phyloP scores from a whole-genome alignment of 441 rosid genomes.

The Croton laevigatus region DNA sequence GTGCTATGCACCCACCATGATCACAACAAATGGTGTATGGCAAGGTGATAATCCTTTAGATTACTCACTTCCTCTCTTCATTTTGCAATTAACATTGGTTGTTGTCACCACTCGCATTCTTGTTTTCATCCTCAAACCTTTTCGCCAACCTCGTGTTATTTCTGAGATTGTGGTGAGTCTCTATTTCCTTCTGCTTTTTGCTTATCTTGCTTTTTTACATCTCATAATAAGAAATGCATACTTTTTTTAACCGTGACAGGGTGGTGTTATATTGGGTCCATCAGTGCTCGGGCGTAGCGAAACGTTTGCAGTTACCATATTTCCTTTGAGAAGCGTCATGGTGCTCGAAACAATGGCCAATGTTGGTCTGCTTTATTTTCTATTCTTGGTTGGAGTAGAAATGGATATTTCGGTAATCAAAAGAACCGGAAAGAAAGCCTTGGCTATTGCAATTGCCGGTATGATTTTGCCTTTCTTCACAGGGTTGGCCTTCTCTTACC shows the following conservation, averaged over 20 bases:
- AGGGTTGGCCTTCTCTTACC: constrained; percentile 55
- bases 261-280: constrained; percentile 82
- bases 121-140: constrained; percentile 69
- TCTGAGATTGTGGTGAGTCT: constrained; percentile 73
- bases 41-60: constrained; percentile 96
- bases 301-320: constrained; percentile 41
- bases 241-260: constrained; percentile 58
- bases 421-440: constrained; percentile 57
- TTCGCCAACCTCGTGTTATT: constrained; percentile 90
- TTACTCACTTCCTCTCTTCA: constrained; percentile 88
- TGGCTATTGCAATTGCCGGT: constrained; percentile 65
- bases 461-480: constrained; percentile 78
- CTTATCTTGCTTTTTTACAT: neutral
- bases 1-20: constrained; percentile 92
- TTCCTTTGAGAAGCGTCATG: constrained; percentile 90
- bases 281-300: constrained; percentile 58
- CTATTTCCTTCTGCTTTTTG: neutral
- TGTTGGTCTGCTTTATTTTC: constrained; percentile 80
- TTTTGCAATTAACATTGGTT: constrained; percentile 75
- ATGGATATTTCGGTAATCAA: constrained; percentile 79
- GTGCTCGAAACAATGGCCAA: constrained; percentile 99
- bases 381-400: constrained; percentile 91
- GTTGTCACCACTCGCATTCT: constrained; percentile 70
- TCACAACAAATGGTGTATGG: constrained; percentile 96
- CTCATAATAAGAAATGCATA: no score